Evolutionary conservation across 2,329 filamentous ascomycete genomes (phyloP), one percentile per base, ranked within the genome.

Genomic region (Colletotrichum tofieldiae): DNA sequence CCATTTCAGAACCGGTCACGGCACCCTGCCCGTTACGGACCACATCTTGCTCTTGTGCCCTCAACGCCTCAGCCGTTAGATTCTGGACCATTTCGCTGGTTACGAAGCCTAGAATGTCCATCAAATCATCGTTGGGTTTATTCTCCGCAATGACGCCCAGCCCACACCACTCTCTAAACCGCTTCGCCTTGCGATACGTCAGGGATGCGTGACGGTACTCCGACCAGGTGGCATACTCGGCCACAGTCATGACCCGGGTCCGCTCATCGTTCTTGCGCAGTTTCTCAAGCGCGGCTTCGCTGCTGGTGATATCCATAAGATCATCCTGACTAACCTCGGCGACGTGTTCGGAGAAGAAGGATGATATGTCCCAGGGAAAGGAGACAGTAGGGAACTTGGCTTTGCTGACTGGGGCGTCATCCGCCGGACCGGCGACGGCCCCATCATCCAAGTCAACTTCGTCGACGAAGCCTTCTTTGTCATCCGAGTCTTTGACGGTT

Each of bases 221-320:
- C 8, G 75, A 76, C 76, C 76, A 78, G 1, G 71, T 70, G 2
- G 58, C 60, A 39, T 76, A 77, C 67, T 77, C 75, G 3, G 72
- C 71, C 2, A 70, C 67, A 0, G 74, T 76, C 75, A 77, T 77
- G 35, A 69, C 41, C 20, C 63, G 37, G 16, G 75, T 75, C n/a
- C 65, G 59, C 49, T 75, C 67, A 58, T 76, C 75, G n/a, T 71
- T 66, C 4, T 35, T 49, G 11, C 64, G 69, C 26, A 76, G 59
- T 49, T 70, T 73, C 39, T 75, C 65, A 9, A 76, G 71, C 2
- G 71, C 61, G 32, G 72, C 73, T 23, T 65, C 49, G 37, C 67
- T 73, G 29, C 60, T 64, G 2, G 56, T 52, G 1, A 52, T 43
- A 6, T 70, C 68, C 41, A 32, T 52, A 23, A 63, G 62, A 23